Base-by-base conservation (phyloP, 768 basidiomycete genomes). In the Trametes meyenii region DNA sequence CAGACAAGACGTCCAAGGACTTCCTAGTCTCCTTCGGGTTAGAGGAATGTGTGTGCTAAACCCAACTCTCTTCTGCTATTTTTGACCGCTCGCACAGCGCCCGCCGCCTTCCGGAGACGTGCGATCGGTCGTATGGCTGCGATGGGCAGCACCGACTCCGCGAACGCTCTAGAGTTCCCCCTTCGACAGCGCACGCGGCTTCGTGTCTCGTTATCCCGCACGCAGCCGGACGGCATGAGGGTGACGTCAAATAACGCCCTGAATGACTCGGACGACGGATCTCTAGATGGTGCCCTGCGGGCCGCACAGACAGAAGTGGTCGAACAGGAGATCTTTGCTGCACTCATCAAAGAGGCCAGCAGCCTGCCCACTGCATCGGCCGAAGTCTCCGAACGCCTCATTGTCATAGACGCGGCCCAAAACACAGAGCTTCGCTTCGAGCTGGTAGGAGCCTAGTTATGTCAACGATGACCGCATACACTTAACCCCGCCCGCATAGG, bases 21-120 rank as follows among this genome's bases (percentile, higher is more conserved):
- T 92, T 94, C 67, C 73, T 91, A 48, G 79, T 94, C 57, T 86
- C 89, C 3, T 93, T 86, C 67, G 90, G 91, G 13, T 74, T 94
- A 12, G 91, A 92, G 75, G 88, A 90, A 76, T 89, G 92, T 94
- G 58, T 35, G 89, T 80, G 29, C 39, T 21, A 44, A 16, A n/a
- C 6, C 36, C 13, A 13, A 19, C 11, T 13, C 29, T 58, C 43
- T 3, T 49, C 1, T 49, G 16, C 3, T 26, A 58, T 48, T 19
- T 50, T 55, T 26, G 64, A n/a, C 60, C 43, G 46, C 23, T 51
- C 46, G n/a, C 33, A 43, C 39, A 94, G 92, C 92, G 23, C 81
- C 86, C 29, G 71, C 82, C 2, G 66, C 76, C 35, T 87, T 91
- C 71, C 83, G 88, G 49, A 83, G 85, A 56, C 80, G 81, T 65